Evolutionary conservation across 2,329 filamentous ascomycete genomes (phyloP).

Genomic region (Penicillium sp.): DNA sequence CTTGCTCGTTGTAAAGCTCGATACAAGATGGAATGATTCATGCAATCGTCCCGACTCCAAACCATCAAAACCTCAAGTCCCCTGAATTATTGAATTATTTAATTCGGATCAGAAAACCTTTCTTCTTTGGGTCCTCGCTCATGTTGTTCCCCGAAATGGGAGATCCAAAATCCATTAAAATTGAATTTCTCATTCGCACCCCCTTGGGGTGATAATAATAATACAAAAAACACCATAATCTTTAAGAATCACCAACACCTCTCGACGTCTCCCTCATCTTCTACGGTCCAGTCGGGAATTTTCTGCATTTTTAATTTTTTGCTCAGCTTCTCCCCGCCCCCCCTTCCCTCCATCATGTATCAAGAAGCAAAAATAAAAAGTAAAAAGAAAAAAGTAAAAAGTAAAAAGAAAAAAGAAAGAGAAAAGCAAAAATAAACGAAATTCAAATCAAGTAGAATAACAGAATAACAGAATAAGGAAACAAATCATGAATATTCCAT

Average conservation of each 20-base stretch:
- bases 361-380: not conserved
- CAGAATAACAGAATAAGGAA: slow-evolving; percentile 3
- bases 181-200: too few species aligned
- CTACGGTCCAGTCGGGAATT: not conserved
- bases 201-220: not conserved
- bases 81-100: not conserved
- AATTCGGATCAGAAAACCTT: not conserved
- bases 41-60: not conserved
- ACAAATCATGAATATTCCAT: slow-evolving; percentile 6
- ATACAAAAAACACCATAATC: too few species aligned
- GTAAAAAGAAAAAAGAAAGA: too few species aligned
- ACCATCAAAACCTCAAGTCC: not conserved
- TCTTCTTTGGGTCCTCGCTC: not conserved
- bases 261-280: not conserved
- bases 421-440: too few species aligned
- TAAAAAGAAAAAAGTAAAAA: too few species aligned
- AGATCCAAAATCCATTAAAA: too few species aligned
- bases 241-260: not conserved
- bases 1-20: not conserved
- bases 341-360: too few species aligned
- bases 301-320: too few species aligned
- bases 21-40: slow-evolving; percentile 1
- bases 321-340: too few species aligned
- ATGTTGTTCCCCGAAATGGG: too few species aligned
- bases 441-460: too few species aligned